A percentile compares a stretch with the other conserved stretches of the same genome.
phyloP scores from a whole-genome alignment of 2,329 filamentous ascomycete species.

The Bisporella sp. region DNA sequence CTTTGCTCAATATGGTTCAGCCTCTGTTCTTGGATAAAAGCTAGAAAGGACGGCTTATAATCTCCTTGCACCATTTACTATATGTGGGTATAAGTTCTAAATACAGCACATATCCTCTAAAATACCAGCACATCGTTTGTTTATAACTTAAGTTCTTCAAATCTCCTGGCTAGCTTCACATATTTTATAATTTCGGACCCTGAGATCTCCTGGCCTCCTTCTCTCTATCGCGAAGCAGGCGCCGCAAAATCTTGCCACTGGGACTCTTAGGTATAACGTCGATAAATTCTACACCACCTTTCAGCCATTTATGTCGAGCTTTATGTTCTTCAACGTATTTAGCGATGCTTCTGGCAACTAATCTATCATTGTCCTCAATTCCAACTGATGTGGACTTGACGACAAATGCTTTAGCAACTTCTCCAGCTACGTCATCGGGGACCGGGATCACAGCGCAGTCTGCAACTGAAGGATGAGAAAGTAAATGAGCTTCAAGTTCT shows the following conservation, averaged over 20 bases:
- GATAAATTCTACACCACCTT: slow-evolving; percentile 38
- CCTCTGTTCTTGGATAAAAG: too few species aligned
- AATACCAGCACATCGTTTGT: too few species aligned
- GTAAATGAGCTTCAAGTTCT: slow-evolving; percentile 37
- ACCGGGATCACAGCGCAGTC: slow-evolving; percentile 42
- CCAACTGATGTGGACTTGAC: slow-evolving; percentile 21
- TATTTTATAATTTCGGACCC: slow-evolving; percentile 57
- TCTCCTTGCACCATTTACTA: too few species aligned
- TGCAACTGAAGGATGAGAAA: slow-evolving; percentile 31
- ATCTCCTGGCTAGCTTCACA: too few species aligned
- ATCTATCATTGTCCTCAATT: slow-evolving; percentile 2
- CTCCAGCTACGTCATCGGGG: slow-evolving; percentile 25
- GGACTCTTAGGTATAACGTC: slow-evolving; percentile 40
- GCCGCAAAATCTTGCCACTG: slow-evolving; percentile 38
- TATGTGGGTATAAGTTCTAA: too few species aligned
- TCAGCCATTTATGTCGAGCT: slow-evolving; percentile 39
- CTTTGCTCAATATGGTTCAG: too few species aligned
- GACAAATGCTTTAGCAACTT: slow-evolving; percentile 52
- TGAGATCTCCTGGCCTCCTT: slow-evolving; percentile 57
- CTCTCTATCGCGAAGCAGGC: slow-evolving; percentile 64
- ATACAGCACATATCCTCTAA: too few species aligned
- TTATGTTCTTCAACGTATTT: slow-evolving; percentile 31
- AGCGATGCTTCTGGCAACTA: slow-evolving; percentile 33
- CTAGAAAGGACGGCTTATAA: too few species aligned
- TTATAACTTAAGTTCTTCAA: too few species aligned